Conservation (phyloP, 345 rosid species). For the Balakata baccata region DNA sequence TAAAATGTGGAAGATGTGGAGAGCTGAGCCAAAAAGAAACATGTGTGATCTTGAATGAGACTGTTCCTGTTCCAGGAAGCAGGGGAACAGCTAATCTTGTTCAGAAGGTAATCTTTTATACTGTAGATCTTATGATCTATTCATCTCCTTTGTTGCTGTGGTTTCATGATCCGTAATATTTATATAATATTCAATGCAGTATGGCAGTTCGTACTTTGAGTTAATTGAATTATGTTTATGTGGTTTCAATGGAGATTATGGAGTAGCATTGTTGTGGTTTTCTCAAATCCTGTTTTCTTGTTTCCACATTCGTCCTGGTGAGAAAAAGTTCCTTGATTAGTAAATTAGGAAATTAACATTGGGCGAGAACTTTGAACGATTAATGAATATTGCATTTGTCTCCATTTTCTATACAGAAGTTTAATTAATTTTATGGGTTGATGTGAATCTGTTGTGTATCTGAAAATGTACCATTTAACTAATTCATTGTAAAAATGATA, state of each 20-base stretch:
- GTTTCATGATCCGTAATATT: not conserved
- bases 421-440: not conserved
- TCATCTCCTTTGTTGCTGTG: not conserved
- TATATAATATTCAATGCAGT: not conserved
- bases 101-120: constrained; percentile 55
- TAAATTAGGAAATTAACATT: not conserved
- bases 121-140: not conserved
- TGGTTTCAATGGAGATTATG: not conserved
- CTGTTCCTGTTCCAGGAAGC: constrained; percentile 46
- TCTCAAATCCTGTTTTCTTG: not conserved
- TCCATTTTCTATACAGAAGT: not conserved
- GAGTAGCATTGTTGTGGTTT: not conserved
- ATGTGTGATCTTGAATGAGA: constrained; percentile 63
- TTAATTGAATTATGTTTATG: not conserved
- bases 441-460: not conserved
- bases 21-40: constrained; percentile 83
- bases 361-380: not conserved
- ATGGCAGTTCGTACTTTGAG: not conserved
- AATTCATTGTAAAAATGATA: not conserved
- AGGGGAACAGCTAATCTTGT: constrained; percentile 72
- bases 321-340: not conserved
- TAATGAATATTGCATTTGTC: not conserved
- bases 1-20: constrained; percentile 78
- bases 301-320: not conserved
- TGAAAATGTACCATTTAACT: not conserved